These are phyloP conservation scores for Solanum hybrid DNA, from an alignment of 305 asterid species.

Conservation along the genomic window DNA sequence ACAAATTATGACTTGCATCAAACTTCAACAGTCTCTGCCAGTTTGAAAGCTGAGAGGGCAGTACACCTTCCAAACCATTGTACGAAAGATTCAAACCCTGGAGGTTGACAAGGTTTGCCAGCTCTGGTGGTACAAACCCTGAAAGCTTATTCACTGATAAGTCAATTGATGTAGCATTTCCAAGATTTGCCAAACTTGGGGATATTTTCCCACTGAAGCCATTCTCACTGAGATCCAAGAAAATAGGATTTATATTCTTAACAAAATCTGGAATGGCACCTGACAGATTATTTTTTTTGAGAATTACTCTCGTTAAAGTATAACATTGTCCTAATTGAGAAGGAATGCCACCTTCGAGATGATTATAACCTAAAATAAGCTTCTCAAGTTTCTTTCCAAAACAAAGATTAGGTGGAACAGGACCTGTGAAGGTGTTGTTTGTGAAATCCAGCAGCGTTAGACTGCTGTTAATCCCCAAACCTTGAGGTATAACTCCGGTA, in stretches of 20 bases:
- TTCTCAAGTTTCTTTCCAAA: slow-evolving; percentile 40
- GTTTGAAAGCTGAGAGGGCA: slow-evolving; percentile 41
- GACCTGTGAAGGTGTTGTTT: slow-evolving; percentile 57
- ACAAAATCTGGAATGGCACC: slow-evolving; percentile 59
- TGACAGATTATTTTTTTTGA: slow-evolving; percentile 52
- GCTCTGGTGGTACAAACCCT: slow-evolving; percentile 46
- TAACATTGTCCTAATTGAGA: slow-evolving; percentile 54
- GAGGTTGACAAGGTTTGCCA: slow-evolving; percentile 50
- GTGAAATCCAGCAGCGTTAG: slow-evolving; percentile 46
- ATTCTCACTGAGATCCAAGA: slow-evolving; percentile 55
- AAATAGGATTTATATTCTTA: slow-evolving; percentile 29
- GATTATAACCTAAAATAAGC: slow-evolving; percentile 55
- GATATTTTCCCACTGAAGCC: slow-evolving; percentile 48
- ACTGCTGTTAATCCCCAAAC: slow-evolving; percentile 65
- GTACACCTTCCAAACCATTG: slow-evolving; percentile 46
- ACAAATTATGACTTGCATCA: slow-evolving; percentile 52
- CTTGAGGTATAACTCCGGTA: slow-evolving; percentile 61
- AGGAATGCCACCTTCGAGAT: slow-evolving; percentile 52
- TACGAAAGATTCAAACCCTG: slow-evolving; percentile 45
- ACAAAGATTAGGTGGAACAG: slow-evolving; percentile 69
- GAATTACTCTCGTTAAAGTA: slow-evolving; percentile 50
- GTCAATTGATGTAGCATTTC: slow-evolving; percentile 35
- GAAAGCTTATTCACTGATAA: slow-evolving; percentile 51
- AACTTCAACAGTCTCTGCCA: slow-evolving; percentile 43
- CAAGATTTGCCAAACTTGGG: slow-evolving; percentile 42